Evolutionary conservation across 1,139 yeast genomes (phyloP), one percentile per base, ranked within the genome.

Genomic region (Yamadazyma friedrichii): DNA sequence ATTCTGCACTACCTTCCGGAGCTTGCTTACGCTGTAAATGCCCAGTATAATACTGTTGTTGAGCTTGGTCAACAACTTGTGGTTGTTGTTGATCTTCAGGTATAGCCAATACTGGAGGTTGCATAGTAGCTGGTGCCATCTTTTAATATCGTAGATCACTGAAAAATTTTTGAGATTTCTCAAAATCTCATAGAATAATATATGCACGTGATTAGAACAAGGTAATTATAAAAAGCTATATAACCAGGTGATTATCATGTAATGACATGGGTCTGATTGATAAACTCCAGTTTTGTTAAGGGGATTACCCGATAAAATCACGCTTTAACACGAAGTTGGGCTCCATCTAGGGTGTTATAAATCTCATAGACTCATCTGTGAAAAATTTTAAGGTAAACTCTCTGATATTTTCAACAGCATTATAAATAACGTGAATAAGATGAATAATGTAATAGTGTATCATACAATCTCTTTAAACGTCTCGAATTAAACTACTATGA

Each of bases 1-100:
- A 73, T 54, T 84, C 91, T 40, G 75, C 65, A 34, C 76, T 56
- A n/a, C 77, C 74, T 50, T 70, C 71, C 30, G 70, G 65, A 3
- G 78, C 78, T 44, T 61, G 54, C 46, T 61, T 64, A 39, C 62
- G 60, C 48, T 70, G 76, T 39, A 72, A 59, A 31, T 70, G 75
- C 8, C 77, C 77, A 29, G 70, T 64, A 49, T 60, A 70, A 15
- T 36, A 39, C 26, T 35, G 40, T 16, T 39, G 35, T 29, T 29
- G 33, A 4, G 25, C 12, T 17, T 35, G 31, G n/a, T 27, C 13
- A 10, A 6, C 15, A 3, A n/a, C 29, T 13, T 26, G 25, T 6
- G 2, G 5, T 27, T 31, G 35, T 12, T 13, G 31, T 25, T 27
- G 29, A 10, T 34, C 38, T 3, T 50, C 50, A n/a, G 50, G 49